Evolutionary conservation across 1,139 yeast species (phyloP).

Genomic region (Zhuliangozyma parablackwelliae): DNA sequence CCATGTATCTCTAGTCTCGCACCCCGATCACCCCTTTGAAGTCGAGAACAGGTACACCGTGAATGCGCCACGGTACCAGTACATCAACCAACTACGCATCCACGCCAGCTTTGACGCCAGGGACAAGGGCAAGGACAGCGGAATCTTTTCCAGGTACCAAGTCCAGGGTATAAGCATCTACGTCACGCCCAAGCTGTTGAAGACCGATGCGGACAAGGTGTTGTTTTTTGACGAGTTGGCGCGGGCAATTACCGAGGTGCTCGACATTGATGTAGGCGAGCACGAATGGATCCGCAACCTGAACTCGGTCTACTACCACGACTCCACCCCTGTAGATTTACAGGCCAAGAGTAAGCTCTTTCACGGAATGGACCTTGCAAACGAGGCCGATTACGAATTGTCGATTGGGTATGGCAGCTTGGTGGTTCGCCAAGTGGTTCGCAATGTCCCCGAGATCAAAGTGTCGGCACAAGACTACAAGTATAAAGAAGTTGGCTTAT

Average conservation of each 20-base stretch:
- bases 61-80: slow-evolving; percentile 5
- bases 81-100: slow-evolving; percentile 20
- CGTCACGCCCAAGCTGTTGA: slow-evolving; percentile 18
- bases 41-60: slow-evolving; percentile 20
- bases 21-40: slow-evolving; percentile 10
- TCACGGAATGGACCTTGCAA: slow-evolving; percentile 2
- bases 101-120: slow-evolving; percentile 10
- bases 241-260: slow-evolving; percentile 13
- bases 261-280: slow-evolving; percentile 13
- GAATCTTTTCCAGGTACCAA: slow-evolving; percentile 23
- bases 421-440: slow-evolving; percentile 12
- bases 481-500: slow-evolving; percentile 33
- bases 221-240: slow-evolving; percentile 19
- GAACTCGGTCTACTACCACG: slow-evolving; percentile 19
- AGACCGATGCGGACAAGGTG: slow-evolving; percentile 10
- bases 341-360: slow-evolving; percentile 3
- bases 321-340: slow-evolving; percentile 3
- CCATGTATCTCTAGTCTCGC: slow-evolving; percentile 9
- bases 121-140: slow-evolving; percentile 3
- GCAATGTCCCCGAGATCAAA: slow-evolving; percentile 7
- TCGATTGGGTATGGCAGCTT: slow-evolving; percentile 12
- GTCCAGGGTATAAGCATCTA: slow-evolving; percentile 23
- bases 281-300: slow-evolving; percentile 18
- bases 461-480: slow-evolving; percentile 4
- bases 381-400: slow-evolving; percentile 10